Base-by-base conservation (phyloP, 306 rosid genomes). In the Rosa lucieae region DNA sequence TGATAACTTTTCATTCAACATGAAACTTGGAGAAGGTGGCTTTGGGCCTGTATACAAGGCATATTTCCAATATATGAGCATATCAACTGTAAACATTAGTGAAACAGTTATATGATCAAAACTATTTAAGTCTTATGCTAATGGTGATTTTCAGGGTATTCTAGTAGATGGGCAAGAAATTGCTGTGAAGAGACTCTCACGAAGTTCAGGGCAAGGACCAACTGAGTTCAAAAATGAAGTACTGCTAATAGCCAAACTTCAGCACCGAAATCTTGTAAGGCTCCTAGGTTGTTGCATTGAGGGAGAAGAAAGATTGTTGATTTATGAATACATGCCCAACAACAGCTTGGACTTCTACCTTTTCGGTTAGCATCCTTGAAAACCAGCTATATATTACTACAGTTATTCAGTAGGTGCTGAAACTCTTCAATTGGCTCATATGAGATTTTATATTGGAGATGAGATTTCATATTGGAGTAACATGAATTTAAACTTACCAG, bases 31-130 rank as follows among this genome's bases (percentile, higher is more conserved):
- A 43, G 81, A 83, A 81, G 89, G 86, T 67, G 90, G 92, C 59
- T 89, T 82, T 65, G 92, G 91, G 67, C n/a, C 83, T 40, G 89
- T 88, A 1, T 86, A 88, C 78, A 83, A 71, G 89, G 92, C 84
- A 79, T 70, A 15, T 56, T 12, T 20, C 70, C 55, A 13, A 59
- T 8, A 18, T 35, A 74, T 14, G 56, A 18, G 53, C 65, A n/a
- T 21, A 59, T 73, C 69, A 79, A 17, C 18, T 8, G 0, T 37
- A 56, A 75, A 59, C 35, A 17, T 18, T 2, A 6, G 44, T 10
- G 63, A 65, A n/a, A 32, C 5, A 3, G 47, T 44, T 37, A 23
- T 46, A 11, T 11, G 39, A 55, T 71, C n/a, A 18, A 29, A 51
- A 26, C 12, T 32, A 23, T 2, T 5, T 62, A 20, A 29, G 20